Conservation (phyloP, 164 flowering plant genomes). For the Liquidambar formosana region DNA sequence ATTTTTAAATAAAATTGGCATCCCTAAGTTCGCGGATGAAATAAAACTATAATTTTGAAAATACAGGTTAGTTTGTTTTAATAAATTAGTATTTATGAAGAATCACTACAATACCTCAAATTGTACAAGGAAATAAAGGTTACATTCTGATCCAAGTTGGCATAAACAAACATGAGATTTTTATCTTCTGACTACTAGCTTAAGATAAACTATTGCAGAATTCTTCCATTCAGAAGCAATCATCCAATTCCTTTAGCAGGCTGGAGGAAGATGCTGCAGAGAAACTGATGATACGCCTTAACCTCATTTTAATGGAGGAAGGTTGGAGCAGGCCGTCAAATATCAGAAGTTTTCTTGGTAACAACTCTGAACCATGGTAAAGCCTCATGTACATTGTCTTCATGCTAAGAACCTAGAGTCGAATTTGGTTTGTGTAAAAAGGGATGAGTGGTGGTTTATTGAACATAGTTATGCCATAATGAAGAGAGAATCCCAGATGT, state of each 20-base stretch:
- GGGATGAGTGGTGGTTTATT: no score
- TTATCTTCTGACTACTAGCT: neutral
- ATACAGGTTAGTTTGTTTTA: no score
- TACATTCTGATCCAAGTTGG: constrained; percentile 7
- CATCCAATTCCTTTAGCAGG: constrained; percentile 21
- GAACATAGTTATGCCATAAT: no score
- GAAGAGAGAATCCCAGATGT: no score
- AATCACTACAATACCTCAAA: constrained; percentile 58
- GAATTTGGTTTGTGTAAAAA: no score
- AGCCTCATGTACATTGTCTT: neutral
- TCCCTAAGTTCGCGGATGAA: no score
- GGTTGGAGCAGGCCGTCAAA: constrained; percentile 53
- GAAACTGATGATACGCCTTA: constrained; percentile 63
- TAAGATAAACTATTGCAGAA: constrained; percentile 22
- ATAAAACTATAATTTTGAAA: no score
- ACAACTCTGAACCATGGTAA: constrained; percentile 84
- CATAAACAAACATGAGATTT: neutral
- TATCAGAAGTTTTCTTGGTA: constrained; percentile 38
- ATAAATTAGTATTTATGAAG: no score
- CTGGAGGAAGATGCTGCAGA: constrained; percentile 66
- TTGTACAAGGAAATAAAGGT: constrained; percentile 54
- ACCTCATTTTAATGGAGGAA: constrained; percentile 66
- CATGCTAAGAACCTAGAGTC: no score
- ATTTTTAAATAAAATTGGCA: no score
- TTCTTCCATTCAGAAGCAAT: constrained; percentile 18